A percentile compares a stretch with the other conserved stretches of the same genome.
phyloP scores from a whole-genome alignment of 1,139 yeast genomes.

The Debaryomyces coudertii region DNA sequence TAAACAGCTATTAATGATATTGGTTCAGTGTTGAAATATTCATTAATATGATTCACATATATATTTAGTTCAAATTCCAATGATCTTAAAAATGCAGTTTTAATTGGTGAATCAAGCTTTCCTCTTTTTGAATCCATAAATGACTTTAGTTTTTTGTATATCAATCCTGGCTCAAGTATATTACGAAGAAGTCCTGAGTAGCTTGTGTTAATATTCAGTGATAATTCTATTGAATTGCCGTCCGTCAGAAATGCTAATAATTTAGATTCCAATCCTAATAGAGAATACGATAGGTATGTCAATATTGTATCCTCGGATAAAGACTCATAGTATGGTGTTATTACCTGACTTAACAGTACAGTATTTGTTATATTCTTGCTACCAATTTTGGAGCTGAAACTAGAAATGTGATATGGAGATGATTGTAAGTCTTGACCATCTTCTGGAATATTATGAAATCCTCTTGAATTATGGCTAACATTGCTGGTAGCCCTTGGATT shows the following conservation, averaged over 20 bases:
- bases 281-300: conserved; percentile 62
- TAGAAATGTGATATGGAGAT: conserved; percentile 16
- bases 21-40: conserved; percentile 39
- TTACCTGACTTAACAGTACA: conserved; percentile 22
- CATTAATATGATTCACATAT: conserved; percentile 61
- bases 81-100: conserved; percentile 64
- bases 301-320: conserved; percentile 54
- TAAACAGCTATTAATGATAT: conserved; percentile 43
- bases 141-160: conserved; percentile 52
- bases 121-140: conserved; percentile 34
- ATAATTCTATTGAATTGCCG: conserved; percentile 42
- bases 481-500: background rate
- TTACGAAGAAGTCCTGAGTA: conserved; percentile 58
- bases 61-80: conserved; percentile 54
- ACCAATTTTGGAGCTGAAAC: background rate
- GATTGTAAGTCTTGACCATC: conserved; percentile 15
- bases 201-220: conserved; percentile 58
- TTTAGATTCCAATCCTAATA: conserved; percentile 74
- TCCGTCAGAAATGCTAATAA: conserved; percentile 52
- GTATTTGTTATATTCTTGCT: conserved; percentile 1
- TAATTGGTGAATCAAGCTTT: conserved; percentile 52
- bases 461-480: background rate
- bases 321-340: conserved; percentile 39
- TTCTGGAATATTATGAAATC: background rate
- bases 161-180: conserved; percentile 72